These are phyloP conservation scores for Diplocarpon mali DNA, from an alignment of 2,329 filamentous ascomycete genomes.

Conservation along the genomic window DNA sequence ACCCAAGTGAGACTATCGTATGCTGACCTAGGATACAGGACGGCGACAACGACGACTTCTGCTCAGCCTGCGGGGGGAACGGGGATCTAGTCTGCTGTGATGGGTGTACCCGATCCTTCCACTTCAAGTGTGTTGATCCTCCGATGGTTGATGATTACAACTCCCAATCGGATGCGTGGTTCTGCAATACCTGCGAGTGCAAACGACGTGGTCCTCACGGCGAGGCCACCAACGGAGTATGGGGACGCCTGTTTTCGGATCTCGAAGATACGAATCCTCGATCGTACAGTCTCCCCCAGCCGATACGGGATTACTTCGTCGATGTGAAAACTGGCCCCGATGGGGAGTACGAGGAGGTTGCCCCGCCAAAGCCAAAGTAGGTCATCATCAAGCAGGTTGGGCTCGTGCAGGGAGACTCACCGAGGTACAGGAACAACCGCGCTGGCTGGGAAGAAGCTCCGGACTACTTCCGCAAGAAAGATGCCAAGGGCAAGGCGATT, in stretches of 20 bases:
- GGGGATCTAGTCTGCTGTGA: constrained; percentile 90
- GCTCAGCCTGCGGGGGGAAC: constrained; percentile 71
- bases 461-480: constrained; percentile 58
- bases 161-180: constrained; percentile 65
- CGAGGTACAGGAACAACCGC: constrained; percentile 3
- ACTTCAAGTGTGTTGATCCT: constrained; percentile 80
- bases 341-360: constrained; percentile 68
- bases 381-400: constrained; percentile 22
- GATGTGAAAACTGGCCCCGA: constrained; percentile 66
- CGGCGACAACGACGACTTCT: constrained; percentile 80
- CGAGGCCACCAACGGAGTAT: constrained; percentile 36
- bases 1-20: constrained; percentile 9
- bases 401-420: neutral
- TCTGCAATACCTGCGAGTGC: constrained; percentile 61
- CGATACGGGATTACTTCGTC: constrained; percentile 66
- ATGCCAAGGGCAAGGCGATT: constrained; percentile 62
- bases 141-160: constrained; percentile 46
- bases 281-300: constrained; percentile 60
- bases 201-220: constrained; percentile 33
- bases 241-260: constrained; percentile 48
- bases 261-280: constrained; percentile 60
- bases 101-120: constrained; percentile 80
- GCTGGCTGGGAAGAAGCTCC: constrained; percentile 47
- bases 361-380: constrained; percentile 46
- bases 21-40: constrained; percentile 32